Evolutionary conservation across 202 grass and related monocot species (phyloP).

Genomic region (Saccharum hybrid): DNA sequence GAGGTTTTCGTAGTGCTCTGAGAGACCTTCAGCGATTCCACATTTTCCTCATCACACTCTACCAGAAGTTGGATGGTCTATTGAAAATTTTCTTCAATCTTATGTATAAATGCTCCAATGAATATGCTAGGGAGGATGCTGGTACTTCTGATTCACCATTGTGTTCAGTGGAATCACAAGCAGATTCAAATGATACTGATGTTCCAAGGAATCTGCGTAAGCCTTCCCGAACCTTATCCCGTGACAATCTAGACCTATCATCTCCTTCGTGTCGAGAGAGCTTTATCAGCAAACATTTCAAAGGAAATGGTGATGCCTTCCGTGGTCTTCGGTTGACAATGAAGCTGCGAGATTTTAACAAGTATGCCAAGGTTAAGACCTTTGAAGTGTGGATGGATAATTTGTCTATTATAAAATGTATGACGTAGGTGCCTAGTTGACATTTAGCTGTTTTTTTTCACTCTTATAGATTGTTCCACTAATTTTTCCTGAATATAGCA

Average conservation of each 20-base stretch:
- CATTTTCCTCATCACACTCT: conserved; percentile 83
- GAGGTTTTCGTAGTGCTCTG: conserved; percentile 76
- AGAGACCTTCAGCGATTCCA: conserved; percentile 88
- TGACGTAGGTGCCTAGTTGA: neutral
- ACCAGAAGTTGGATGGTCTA: conserved; percentile 82
- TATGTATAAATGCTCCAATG: conserved; percentile 67
- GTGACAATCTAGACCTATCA: conserved; percentile 63
- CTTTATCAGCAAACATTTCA: conserved; percentile 57
- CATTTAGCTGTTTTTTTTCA: conserved; percentile 17
- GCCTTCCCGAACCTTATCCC: conserved; percentile 52
- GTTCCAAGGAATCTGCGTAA: conserved; percentile 57
- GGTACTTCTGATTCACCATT: conserved; percentile 60
- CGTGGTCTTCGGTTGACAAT: conserved; percentile 75
- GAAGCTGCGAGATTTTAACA: conserved; percentile 91
- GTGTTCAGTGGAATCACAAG: conserved; percentile 42
- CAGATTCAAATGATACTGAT: conserved; percentile 62
- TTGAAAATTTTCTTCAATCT: conserved; percentile 68
- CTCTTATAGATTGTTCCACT: neutral
- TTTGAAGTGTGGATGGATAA: conserved; percentile 24
- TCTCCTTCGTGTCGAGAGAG: conserved; percentile 71
- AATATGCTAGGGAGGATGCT: conserved; percentile 69
- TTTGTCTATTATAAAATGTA: neutral
- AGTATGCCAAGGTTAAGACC: conserved; percentile 80
- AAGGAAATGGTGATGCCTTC: conserved; percentile 63
- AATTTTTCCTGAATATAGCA: neutral